Evolutionary conservation across 345 rosid species (phyloP), one percentile per base, ranked within the genome.

Genomic region (Sisymbrium altissimum): DNA sequence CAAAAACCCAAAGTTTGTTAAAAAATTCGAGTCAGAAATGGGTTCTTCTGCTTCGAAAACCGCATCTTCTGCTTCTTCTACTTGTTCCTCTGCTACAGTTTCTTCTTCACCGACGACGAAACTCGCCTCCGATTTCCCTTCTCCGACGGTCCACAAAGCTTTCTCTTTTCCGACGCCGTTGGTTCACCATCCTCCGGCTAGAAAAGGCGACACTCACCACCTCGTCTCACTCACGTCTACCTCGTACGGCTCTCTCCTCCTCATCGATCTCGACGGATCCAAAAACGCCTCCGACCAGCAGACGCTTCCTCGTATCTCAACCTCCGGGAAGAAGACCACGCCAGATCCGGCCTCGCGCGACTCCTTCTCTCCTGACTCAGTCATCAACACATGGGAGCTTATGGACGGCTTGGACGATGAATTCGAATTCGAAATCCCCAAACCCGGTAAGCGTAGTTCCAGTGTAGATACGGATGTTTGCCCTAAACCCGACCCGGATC

Each of bases 311-410:
- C 59, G 76, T 59, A 53, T 74, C 64, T 23, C 85, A 10, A 29
- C 44, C 77, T 2, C 83, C 78, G 33, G 70, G 45, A 58, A 59
- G 45, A 58, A 59, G 54, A 54, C 55, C 21, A 5, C 58, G 25
- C 18, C 80, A 66, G 76, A 70, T 29, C 78, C 81, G 13, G 39
- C 54, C 25, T 25, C 67, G 5, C 67, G 36, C 67, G 67, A 62
- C 52, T 62, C 67, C n/a, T n/a, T 66, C 71, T 89, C 92, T 40
- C 94, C 94, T 15, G 98, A 91, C 62, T 86, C 94, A 2, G 94
- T 93, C 39, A 91, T 93, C 54, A 93, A 93, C 83, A 86, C 97
- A 9, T 93, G 97, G 97, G 98, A 93, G 65, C 92, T 93, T 68
- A 91, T 93, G 98, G 94, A 93, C 70, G 98, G 98, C 19, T 87